phyloP scores from a whole-genome alignment of 805 yeast species.

The Candida gorgasii region DNA sequence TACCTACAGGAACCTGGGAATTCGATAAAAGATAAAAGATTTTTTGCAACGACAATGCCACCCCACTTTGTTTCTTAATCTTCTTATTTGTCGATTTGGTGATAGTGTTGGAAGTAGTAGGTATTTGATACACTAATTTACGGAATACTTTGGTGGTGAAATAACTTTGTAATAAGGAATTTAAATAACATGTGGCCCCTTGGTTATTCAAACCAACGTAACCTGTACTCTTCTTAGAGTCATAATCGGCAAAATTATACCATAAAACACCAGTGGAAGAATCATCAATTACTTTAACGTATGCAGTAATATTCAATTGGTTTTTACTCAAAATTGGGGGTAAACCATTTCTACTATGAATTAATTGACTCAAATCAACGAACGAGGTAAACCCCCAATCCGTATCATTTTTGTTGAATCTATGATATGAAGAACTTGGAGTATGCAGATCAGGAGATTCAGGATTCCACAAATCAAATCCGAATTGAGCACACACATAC shows the following conservation, averaged over 20 bases:
- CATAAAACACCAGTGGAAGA: conserved; percentile 89
- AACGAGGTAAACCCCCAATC: conserved; percentile 97
- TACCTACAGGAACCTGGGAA: conserved; percentile 75
- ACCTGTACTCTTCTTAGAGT: conserved; percentile 86
- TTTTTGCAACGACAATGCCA: conserved; percentile 83
- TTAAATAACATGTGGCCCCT: conserved; percentile 97
- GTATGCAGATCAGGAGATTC: conserved; percentile 60
- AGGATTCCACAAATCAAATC: conserved; percentile 82
- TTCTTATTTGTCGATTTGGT: conserved; percentile 23
- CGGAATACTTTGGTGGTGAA: conserved; percentile 83
- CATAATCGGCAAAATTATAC: conserved; percentile 83
- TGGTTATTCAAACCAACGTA: conserved; percentile 92
- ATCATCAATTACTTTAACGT: conserved; percentile 76
- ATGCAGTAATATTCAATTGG: conserved; percentile 69
- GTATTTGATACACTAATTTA: conserved; percentile 84
- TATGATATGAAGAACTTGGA: conserved; percentile 67
- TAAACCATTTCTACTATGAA: conserved; percentile 15
- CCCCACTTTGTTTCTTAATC: conserved; percentile 42
- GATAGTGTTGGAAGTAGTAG: conserved; percentile 53
- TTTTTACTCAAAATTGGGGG: conserved; percentile 51
- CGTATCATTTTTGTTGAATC: conserved; percentile 72
- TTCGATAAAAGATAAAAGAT: conserved; percentile 78
- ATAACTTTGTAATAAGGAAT: conserved; percentile 87
- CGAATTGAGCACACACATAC: conserved; percentile 92
- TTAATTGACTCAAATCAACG: conserved; percentile 54